These are phyloP conservation scores for Escovopsis sp. DNA, from an alignment of 2,329 filamentous ascomycete genomes.

Conservation along the genomic window DNA sequence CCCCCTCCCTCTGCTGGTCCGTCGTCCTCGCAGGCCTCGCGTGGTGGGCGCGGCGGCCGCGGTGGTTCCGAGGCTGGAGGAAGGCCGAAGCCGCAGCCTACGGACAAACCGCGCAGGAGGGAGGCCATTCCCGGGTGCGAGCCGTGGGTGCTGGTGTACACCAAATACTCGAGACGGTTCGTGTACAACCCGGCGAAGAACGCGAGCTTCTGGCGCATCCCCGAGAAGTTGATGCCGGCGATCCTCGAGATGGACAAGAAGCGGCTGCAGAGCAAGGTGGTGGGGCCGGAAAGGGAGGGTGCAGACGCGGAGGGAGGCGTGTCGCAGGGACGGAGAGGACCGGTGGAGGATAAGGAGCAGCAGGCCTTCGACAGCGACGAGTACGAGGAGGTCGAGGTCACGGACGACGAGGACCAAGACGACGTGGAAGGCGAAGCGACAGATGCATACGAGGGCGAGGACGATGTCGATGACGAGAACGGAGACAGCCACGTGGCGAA, in stretches of 20 bases:
- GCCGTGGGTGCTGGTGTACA: constrained; percentile 87
- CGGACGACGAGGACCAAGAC: constrained; percentile 26
- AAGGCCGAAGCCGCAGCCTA: constrained; percentile 49
- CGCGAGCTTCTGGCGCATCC: constrained; percentile 89
- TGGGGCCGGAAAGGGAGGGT: constrained; percentile 10
- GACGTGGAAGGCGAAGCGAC: no score
- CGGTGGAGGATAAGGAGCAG: constrained; percentile 13
- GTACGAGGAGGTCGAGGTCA: constrained; percentile 57
- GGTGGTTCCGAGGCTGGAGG: constrained; percentile 37
- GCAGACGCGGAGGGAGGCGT: no score
- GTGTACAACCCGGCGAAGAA: constrained; percentile 78
- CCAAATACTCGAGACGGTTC: constrained; percentile 77
- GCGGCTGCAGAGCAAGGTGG: constrained; percentile 44
- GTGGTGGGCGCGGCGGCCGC: constrained; percentile 12
- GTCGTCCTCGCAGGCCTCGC: no score
- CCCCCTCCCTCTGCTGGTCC: no score
- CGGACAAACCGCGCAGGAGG: constrained; percentile 70
- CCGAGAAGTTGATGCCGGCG: constrained; percentile 67
- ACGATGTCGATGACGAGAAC: constrained; percentile 19
- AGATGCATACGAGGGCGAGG: constrained; percentile 20
- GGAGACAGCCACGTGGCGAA: constrained; percentile 34
- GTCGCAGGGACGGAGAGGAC: no score
- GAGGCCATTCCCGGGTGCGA: constrained; percentile 64
- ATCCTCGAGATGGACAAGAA: constrained; percentile 60
- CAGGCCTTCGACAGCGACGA: constrained; percentile 44